A percentile compares a stretch with the other conserved stretches of the same genome.
These are phyloP conservation scores for Aspergillus terreus DNA, from an alignment of 2,329 filamentous ascomycete species.

Conservation along the genomic window DNA sequence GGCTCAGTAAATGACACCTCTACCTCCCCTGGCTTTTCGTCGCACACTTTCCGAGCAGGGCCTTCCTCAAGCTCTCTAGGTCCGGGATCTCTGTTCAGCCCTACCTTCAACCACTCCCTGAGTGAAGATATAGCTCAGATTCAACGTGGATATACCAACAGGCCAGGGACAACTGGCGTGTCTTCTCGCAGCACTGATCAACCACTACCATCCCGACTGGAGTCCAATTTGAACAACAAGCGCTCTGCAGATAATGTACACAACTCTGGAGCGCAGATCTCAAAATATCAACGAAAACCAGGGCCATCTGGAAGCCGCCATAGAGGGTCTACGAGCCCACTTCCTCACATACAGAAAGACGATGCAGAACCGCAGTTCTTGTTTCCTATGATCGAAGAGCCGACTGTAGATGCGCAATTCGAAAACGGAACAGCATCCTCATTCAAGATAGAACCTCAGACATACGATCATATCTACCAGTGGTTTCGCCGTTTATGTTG, in stretches of 20 bases:
- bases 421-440: conserved; percentile 8
- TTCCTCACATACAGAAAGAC: conserved; percentile 10
- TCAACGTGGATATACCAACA: conserved; percentile 15
- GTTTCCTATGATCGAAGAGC: conserved; percentile 22
- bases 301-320: conserved; percentile 13
- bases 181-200: conserved; percentile 20
- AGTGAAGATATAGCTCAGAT: conserved; percentile 16
- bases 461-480: conserved; percentile 26
- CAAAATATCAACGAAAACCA: conserved; percentile 24
- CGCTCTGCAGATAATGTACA: conserved; percentile 27
- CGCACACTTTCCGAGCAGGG: conserved; percentile 17
- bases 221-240: conserved; percentile 17
- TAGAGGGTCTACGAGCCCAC: conserved; percentile 7
- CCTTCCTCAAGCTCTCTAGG: conserved; percentile 16
- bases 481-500: conserved; percentile 32
- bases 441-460: conserved; percentile 19
- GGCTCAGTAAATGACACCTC: conserved; percentile 12
- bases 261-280: conserved; percentile 20
- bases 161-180: conserved; percentile 16
- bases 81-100: conserved; percentile 4
- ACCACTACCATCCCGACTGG: conserved; percentile 14
- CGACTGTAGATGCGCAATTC: conserved; percentile 13
- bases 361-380: conserved; percentile 14
- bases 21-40: conserved; percentile 9
- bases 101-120: no score